These are phyloP conservation scores for Glonium stellatum DNA, from an alignment of 495 filamentous ascomycete genomes.

Conservation along the genomic window DNA sequence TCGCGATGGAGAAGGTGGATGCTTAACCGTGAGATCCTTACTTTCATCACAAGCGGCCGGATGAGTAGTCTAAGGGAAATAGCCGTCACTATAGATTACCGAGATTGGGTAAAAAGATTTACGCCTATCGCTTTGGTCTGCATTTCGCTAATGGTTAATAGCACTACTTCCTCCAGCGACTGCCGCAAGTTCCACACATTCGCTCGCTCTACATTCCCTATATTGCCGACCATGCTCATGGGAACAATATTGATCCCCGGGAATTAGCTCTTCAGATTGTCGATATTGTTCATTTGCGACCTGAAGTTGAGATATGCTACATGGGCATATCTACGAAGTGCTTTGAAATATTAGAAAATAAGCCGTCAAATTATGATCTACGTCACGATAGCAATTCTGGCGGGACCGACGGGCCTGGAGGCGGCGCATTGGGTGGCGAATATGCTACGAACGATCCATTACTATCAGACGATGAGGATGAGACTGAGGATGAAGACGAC, in stretches of 20 bases:
- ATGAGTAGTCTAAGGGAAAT: slow-evolving; percentile 74
- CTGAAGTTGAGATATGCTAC: slow-evolving; percentile 77
- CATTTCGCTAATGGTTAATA: slow-evolving; percentile 36
- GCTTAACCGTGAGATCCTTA: slow-evolving; percentile 63
- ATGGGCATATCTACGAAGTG: slow-evolving; percentile 76
- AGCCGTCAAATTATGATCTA: slow-evolving; percentile 42
- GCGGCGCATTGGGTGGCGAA: slow-evolving; percentile 6
- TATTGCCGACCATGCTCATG: slow-evolving; percentile 58
- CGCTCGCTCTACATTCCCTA: slow-evolving; percentile 72
- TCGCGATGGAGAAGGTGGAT: slow-evolving; percentile 67
- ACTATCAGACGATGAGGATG: slow-evolving; percentile 46
- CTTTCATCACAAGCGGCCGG: slow-evolving; percentile 73
- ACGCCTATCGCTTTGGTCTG: not conserved
- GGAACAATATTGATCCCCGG: slow-evolving; percentile 47
- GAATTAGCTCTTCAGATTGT: slow-evolving; percentile 80
- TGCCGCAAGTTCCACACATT: slow-evolving; percentile 69
- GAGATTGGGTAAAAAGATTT: slow-evolving; percentile 67
- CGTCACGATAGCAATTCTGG: slow-evolving; percentile 15
- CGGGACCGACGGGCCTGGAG: slow-evolving; percentile 24
- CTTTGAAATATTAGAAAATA: slow-evolving; percentile 77
- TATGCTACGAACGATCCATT: slow-evolving; percentile 27
- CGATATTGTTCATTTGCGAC: slow-evolving; percentile 79
- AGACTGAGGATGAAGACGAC: slow-evolving; percentile 41
- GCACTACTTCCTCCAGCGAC: slow-evolving; percentile 82
- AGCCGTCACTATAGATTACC: slow-evolving; percentile 68